Conservation (phyloP, 2,329 filamentous ascomycete species). For the Didymosphaeria variabile region DNA sequence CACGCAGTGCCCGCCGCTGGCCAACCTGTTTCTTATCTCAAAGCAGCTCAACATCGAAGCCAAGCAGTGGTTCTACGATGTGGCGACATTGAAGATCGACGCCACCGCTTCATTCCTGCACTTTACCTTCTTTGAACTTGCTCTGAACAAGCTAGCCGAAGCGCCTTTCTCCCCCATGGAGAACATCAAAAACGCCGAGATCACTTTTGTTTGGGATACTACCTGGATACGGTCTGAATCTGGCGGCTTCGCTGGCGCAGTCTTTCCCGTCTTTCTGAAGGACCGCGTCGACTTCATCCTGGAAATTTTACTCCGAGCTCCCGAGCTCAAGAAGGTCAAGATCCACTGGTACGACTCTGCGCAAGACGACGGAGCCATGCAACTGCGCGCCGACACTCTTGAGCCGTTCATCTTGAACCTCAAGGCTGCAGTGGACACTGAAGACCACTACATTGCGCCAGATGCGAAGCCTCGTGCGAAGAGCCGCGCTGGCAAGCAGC, state of each 20-base stretch:
- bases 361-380: constrained; percentile 30
- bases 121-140: constrained; percentile 43
- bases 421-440: constrained; percentile 30
- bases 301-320: constrained; percentile 35
- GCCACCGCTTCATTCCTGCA: constrained; percentile 47
- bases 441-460: constrained; percentile 38
- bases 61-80: constrained; percentile 47
- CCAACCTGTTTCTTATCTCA: constrained; percentile 40
- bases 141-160: constrained; percentile 37
- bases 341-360: constrained; percentile 48
- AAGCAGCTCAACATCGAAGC: constrained; percentile 41
- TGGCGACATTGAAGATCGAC: constrained; percentile 37
- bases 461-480: constrained; percentile 33
- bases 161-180: constrained; percentile 46
- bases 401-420: constrained; percentile 32
- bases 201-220: constrained; percentile 46
- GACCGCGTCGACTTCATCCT: constrained; percentile 35
- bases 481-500: constrained; percentile 38
- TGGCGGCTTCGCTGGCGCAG: constrained; percentile 26
- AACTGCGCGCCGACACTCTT: constrained; percentile 35
- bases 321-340: constrained; percentile 34
- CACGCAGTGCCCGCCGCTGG: constrained; percentile 40
- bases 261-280: constrained; percentile 41
- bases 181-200: constrained; percentile 43
- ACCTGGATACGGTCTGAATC: constrained; percentile 39